phyloP scores from a whole-genome alignment of 805 yeast genomes.

The Yamadazyma paraphyllophila region DNA sequence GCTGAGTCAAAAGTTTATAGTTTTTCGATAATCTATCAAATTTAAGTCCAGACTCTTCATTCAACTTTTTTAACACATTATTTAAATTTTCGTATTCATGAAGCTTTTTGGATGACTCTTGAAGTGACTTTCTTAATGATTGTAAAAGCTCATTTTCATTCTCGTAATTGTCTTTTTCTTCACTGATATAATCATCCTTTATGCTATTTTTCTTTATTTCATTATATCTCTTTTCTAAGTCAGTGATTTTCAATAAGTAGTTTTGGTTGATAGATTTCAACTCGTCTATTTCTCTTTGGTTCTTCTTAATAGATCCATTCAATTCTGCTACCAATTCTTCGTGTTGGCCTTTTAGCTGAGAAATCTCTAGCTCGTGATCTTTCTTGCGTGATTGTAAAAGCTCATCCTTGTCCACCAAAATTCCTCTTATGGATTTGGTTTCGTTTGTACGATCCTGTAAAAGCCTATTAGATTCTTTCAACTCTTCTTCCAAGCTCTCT shows the following conservation, averaged over 20 bases:
- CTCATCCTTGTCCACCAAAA: slow-evolving; percentile 68
- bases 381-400: slow-evolving; percentile 47
- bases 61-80: slow-evolving; percentile 52
- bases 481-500: slow-evolving; percentile 76
- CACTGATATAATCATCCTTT: slow-evolving; percentile 10
- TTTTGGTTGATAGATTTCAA: slow-evolving; percentile 40
- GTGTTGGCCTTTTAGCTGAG: slow-evolving; percentile 57
- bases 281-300: slow-evolving; percentile 68
- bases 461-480: slow-evolving; percentile 68
- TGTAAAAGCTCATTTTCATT: slow-evolving; percentile 28
- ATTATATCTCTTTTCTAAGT: slow-evolving; percentile 32
- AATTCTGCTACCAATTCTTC: slow-evolving; percentile 32
- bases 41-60: slow-evolving; percentile 67
- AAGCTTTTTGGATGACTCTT: slow-evolving; percentile 47
- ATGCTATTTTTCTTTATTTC: slow-evolving; percentile 23
- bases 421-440: slow-evolving; percentile 64
- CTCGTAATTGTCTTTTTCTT: background rate
- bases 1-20: slow-evolving; percentile 62
- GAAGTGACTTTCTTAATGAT: slow-evolving; percentile 55
- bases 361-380: slow-evolving; percentile 56
- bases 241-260: slow-evolving; percentile 38
- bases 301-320: slow-evolving; percentile 48
- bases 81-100: slow-evolving; percentile 58
- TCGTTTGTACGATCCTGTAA: slow-evolving; percentile 83
- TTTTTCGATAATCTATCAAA: slow-evolving; percentile 68